A percentile compares a stretch with the other conserved stretches of the same genome.
These are phyloP conservation scores for Chalciporus sphaerocephalus DNA, from an alignment of 768 basidiomycete genomes.

Conservation along the genomic window DNA sequence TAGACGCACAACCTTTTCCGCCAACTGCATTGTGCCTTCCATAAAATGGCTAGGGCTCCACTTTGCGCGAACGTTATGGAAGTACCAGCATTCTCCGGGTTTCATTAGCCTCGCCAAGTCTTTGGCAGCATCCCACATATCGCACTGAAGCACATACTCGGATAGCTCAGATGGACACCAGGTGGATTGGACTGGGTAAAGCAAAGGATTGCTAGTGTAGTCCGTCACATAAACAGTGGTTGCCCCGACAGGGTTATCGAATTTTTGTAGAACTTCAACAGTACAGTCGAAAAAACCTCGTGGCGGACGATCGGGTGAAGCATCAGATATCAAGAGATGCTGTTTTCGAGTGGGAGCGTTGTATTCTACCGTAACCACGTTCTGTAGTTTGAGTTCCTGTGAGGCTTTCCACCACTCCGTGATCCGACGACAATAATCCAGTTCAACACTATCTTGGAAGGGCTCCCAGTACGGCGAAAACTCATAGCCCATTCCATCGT, in stretches of 20 bases:
- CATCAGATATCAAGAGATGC: constrained; percentile 51
- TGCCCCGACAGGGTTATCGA: constrained; percentile 35
- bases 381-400: constrained; percentile 16
- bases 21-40: constrained; percentile 51
- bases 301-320: constrained; percentile 41
- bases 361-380: constrained; percentile 15
- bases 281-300: constrained; percentile 60
- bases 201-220: constrained; percentile 45
- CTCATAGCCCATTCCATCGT: constrained; percentile 34
- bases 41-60: constrained; percentile 36
- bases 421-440: constrained; percentile 41
- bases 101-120: constrained; percentile 40
- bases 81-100: constrained; percentile 46
- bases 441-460: constrained; percentile 31
- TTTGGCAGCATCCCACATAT: constrained; percentile 55
- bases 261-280: constrained; percentile 52
- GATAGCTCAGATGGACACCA: constrained; percentile 48
- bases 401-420: constrained; percentile 50
- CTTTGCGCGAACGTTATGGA: constrained; percentile 51
- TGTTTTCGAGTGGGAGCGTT: constrained; percentile 19
- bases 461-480: constrained; percentile 47
- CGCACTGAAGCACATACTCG: constrained; percentile 47
- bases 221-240: constrained; percentile 62
- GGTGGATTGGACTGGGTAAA: constrained; percentile 32
- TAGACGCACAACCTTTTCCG: constrained; percentile 42